phyloP scores from a whole-genome alignment of 805 yeast genomes.

The Brettanomyces naardenensis region DNA sequence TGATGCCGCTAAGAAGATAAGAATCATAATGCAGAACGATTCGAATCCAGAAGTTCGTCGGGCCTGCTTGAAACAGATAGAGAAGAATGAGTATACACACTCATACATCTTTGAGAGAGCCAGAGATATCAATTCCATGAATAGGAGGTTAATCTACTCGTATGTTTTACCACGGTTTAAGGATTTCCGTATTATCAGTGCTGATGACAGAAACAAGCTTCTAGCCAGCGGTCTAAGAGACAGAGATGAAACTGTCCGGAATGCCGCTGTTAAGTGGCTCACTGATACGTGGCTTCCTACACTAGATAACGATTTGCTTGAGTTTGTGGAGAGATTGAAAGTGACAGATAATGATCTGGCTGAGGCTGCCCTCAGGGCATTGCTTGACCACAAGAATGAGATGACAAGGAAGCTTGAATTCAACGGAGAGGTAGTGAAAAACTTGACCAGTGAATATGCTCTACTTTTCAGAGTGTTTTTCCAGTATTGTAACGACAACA shows the following conservation, averaged over 20 bases:
- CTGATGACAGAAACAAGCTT: conserved; percentile 53
- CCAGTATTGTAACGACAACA: conserved; percentile 51
- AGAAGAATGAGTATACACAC: conserved; percentile 43
- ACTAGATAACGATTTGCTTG: conserved; percentile 62
- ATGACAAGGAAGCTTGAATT: conserved; percentile 51
- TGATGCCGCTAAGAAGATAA: conserved; percentile 39
- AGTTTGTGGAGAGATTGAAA: conserved; percentile 62
- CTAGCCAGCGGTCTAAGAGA: conserved; percentile 84
- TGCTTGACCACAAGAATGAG: conserved; percentile 59
- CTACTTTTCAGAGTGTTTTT: conserved; percentile 64
- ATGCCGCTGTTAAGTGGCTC: conserved; percentile 67
- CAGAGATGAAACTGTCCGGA: conserved; percentile 65
- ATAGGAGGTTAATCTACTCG: conserved; percentile 66
- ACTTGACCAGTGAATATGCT: conserved; percentile 65
- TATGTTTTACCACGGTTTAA: conserved; percentile 61
- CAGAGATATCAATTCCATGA: conserved; percentile 64
- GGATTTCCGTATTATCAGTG: conserved; percentile 43
- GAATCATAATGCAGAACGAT: conserved; percentile 62
- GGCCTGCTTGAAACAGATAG: conserved; percentile 69
- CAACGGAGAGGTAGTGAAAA: conserved; percentile 59
- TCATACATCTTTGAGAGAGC: conserved; percentile 70
- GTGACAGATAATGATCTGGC: conserved; percentile 65
- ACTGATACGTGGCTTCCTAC: conserved; percentile 64
- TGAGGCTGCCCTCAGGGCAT: conserved; percentile 52
- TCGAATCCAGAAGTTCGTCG: conserved; percentile 84